Conservation (phyloP, 2,329 filamentous ascomycete genomes). For the Hyphodiscus sp. region DNA sequence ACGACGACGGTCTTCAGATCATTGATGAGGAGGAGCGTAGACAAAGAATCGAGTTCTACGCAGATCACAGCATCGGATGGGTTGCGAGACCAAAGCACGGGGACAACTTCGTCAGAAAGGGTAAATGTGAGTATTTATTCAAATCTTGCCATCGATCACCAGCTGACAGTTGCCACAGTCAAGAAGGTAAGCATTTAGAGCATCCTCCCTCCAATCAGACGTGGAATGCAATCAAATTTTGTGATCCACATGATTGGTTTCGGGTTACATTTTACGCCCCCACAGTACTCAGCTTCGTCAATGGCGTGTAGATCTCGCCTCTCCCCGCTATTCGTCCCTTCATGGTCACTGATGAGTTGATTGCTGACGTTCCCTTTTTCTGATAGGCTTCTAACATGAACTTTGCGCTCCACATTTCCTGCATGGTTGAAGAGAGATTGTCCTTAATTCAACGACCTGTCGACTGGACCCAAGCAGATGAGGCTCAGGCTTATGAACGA, state of each 20-base stretch:
- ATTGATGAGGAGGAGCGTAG: conserved; percentile 55
- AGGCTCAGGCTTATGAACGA: conserved; percentile 58
- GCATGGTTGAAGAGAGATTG: conserved; percentile 65
- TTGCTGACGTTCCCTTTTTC: conserved; percentile 33
- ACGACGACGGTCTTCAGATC: conserved; percentile 68
- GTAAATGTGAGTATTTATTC: conserved; percentile 39
- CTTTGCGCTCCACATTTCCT: conserved; percentile 60
- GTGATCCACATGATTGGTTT: not conserved
- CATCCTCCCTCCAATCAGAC: not conserved
- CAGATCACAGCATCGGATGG: conserved; percentile 64
- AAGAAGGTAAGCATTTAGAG: conserved; percentile 33
- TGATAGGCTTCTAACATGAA: conserved; percentile 72
- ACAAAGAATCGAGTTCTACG: conserved; percentile 61
- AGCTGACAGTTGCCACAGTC: conserved; percentile 22
- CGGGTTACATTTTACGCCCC: too few species aligned
- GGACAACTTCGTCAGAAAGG: conserved; percentile 54
- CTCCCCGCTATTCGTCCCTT: not conserved
- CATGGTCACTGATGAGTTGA: conserved; percentile 1
- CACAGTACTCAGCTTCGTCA: too few species aligned
- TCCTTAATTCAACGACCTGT: conserved; percentile 46
- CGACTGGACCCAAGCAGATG: conserved; percentile 63
- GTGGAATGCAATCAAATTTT: not conserved
- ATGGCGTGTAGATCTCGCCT: too few species aligned
- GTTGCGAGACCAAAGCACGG: conserved; percentile 59
- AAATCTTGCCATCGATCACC: not conserved